A percentile compares a stretch with the other conserved stretches of the same genome.
Evolutionary conservation across 2,329 filamentous ascomycete genomes (phyloP).

Genomic region (Blumeriella jaapii): DNA sequence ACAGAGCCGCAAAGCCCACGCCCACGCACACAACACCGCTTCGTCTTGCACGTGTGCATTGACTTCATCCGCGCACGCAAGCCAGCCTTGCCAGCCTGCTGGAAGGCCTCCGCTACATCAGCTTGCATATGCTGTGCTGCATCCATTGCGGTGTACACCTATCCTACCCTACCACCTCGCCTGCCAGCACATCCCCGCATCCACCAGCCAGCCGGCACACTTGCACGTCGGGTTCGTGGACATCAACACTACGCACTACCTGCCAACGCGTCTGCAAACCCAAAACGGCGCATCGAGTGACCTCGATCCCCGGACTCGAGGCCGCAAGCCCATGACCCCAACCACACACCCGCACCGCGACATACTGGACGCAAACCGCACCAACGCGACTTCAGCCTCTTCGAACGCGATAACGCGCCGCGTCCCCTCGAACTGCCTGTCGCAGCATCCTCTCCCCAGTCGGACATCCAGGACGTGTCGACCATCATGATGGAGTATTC

Average conservation of each 20-base stretch:
- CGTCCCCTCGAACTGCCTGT: not conserved
- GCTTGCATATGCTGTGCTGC: slow-evolving; percentile 49
- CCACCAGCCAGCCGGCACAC: slow-evolving; percentile 19
- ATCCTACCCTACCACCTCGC: slow-evolving; percentile 41
- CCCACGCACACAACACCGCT: no score
- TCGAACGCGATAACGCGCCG: slow-evolving; percentile 11
- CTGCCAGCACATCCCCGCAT: slow-evolving; percentile 53
- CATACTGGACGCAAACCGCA: slow-evolving; percentile 1
- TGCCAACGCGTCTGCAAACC: slow-evolving; percentile 16
- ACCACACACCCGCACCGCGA: not conserved
- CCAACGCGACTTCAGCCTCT: slow-evolving; percentile 9
- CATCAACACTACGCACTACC: no score
- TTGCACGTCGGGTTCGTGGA: no score
- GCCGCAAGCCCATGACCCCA: not conserved
- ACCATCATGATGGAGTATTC: slow-evolving; percentile 60
- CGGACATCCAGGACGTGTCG: slow-evolving; percentile 22
- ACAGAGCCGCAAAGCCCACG: slow-evolving; percentile 23
- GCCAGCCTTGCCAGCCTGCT: slow-evolving; percentile 31
- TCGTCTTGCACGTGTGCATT: slow-evolving; percentile 25
- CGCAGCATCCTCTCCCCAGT: slow-evolving; percentile 14
- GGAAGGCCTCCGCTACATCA: slow-evolving; percentile 34
- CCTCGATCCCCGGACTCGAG: slow-evolving; percentile 5
- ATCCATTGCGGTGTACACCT: slow-evolving; percentile 41
- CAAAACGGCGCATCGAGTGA: slow-evolving; percentile 5
- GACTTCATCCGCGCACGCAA: slow-evolving; percentile 13